Evolutionary conservation across 805 yeast species (phyloP), one percentile per base, ranked within the genome.

Genomic region (Grigorovia jiainica): DNA sequence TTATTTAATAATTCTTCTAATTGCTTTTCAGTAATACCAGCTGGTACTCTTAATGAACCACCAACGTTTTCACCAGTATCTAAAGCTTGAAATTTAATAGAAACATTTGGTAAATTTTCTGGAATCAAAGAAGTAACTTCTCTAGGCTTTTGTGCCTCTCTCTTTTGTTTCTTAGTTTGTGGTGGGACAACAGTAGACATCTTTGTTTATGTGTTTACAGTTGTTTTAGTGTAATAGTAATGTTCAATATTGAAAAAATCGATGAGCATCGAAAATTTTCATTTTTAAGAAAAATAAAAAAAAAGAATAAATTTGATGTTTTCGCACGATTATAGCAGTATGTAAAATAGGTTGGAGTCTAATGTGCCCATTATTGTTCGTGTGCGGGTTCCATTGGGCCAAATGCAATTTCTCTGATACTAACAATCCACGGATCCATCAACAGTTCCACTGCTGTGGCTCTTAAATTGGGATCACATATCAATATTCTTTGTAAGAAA

Each of bases 141-240:
- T 43, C 81, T 77, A 7, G 85, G 84, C 58, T 76, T 71, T 59
- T 87, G 97, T 4, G 94, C 95, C 47, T 73, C 84, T 58, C 78
- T 77, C 62, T 74, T 84, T 59, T 86, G 95, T 57, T 79, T 85
- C 62, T 92, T 90, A 1, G 95, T 82, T 17, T 85, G 95, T 33
- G 97, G 97, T 20, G 98, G 98, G 37, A 92, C 63, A 35, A 86
- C 70, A 1, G 97, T 92, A 40, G 97, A 92, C 97, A 90, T 89
- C n/a, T n/a, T n/a, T 3, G 15, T 21, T 21, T 21, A 8, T 21
- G 24, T 21, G 24, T 21, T 21, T 27, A 13, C 31, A 15, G 31
- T 27, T 27, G 31, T 6, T 3, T 27, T n/a, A n/a, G n/a, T n/a
- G n/a, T n/a, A n/a, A n/a, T n/a, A n/a, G n/a, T n/a, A n/a, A n/a